Evolutionary conservation across 2,329 filamentous ascomycete species (phyloP).

Genomic region (Aureobasidium sp.): DNA sequence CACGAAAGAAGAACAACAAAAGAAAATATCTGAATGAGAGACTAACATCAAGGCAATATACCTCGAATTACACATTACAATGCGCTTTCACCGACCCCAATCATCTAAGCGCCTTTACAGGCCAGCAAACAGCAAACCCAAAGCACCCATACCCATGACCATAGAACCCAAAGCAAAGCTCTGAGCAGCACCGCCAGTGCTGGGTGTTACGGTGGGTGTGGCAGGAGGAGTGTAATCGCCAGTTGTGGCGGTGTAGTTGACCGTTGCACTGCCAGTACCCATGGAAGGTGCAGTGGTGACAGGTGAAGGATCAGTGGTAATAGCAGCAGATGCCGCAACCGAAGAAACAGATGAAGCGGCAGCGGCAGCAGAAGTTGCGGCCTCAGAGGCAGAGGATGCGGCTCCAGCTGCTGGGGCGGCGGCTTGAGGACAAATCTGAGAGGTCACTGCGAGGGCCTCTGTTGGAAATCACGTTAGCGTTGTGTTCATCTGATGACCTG

Average conservation of each 20-base stretch:
- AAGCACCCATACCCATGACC: background rate
- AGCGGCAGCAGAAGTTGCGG: background rate
- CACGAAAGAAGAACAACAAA: background rate
- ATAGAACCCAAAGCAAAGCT: background rate
- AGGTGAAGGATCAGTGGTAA: background rate
- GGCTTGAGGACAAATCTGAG: background rate
- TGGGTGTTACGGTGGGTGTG: background rate
- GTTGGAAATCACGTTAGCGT: background rate
- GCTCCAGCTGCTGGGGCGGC: background rate
- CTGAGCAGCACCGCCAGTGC: background rate
- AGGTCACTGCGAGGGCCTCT: background rate
- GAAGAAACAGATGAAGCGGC: background rate
- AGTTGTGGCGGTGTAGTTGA: conserved; percentile 6
- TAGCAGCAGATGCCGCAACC: background rate
- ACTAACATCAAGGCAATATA: background rate
- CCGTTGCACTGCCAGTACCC: background rate
- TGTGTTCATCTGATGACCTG: too few relatives aligned
- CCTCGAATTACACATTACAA: conserved; percentile 3
- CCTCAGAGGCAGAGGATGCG: background rate
- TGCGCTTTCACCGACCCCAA: background rate
- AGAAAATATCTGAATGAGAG: background rate
- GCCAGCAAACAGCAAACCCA: background rate
- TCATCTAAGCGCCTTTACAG: background rate
- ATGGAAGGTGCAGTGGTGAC: background rate
- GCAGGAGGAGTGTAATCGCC: conserved; percentile 1